Conservation (phyloP, 2,329 filamentous ascomycete species). For the Pseudogymnoascus sp. region DNA sequence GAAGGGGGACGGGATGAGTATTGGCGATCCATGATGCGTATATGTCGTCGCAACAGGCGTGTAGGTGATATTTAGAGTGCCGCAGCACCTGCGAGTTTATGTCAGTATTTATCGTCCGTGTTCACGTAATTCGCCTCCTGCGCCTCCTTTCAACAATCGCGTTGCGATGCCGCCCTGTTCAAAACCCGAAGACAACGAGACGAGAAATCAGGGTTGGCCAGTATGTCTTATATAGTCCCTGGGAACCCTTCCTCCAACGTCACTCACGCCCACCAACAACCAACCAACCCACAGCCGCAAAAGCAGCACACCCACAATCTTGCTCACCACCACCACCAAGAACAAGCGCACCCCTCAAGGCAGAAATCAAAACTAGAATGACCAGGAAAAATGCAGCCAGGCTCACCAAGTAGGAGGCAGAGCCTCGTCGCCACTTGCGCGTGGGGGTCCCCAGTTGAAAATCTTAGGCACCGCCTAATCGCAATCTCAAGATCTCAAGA, state of each 20-base stretch:
- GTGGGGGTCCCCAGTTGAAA: not conserved
- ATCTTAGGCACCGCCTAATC: not conserved
- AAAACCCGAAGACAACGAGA: not conserved
- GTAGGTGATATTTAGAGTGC: not conserved
- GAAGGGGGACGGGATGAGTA: not conserved
- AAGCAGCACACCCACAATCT: not conserved
- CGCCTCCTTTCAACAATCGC: not conserved
- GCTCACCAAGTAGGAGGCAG: not conserved
- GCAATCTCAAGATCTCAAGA: not conserved
- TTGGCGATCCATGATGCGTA: not conserved
- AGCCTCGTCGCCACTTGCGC: constrained; percentile 1
- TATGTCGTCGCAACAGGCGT: not conserved
- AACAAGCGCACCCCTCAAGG: not conserved
- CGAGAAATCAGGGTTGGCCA: not conserved
- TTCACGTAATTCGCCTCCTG: not conserved
- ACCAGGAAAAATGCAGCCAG: not conserved
- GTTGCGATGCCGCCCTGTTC: not conserved
- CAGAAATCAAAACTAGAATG: not conserved
- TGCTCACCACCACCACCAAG: not conserved
- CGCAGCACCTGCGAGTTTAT: not conserved
- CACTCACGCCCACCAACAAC: not conserved
- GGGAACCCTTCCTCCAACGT: not conserved
- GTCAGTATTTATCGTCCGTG: not conserved
- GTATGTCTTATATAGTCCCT: not conserved
- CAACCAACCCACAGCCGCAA: not conserved